Percentiles rank a stretch among this genome's conserved stretches.
phyloP scores from a whole-genome alignment of 441 rosid species.

The Brassica hybrid region DNA sequence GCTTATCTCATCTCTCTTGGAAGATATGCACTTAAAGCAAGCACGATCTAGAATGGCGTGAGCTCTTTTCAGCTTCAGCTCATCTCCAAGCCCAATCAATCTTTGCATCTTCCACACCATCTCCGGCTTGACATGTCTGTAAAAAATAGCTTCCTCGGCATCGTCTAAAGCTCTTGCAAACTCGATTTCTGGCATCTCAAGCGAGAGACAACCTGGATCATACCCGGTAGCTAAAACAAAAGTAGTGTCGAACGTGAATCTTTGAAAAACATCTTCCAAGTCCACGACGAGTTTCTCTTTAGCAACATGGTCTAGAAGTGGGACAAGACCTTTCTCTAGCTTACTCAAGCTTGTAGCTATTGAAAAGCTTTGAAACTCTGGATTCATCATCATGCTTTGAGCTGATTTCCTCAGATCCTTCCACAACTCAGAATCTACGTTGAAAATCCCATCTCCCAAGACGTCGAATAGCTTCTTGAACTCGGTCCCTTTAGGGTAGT shows the following conservation, averaged over 20 bases:
- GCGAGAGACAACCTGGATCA: slow-evolving; percentile 43
- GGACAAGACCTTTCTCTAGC: slow-evolving; percentile 47
- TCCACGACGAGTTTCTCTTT: slow-evolving; percentile 43
- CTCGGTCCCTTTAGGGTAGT: slow-evolving; percentile 55
- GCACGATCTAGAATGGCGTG: slow-evolving; percentile 24
- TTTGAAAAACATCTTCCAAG: slow-evolving; percentile 51
- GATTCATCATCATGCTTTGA: slow-evolving; percentile 42
- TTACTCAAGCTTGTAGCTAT: slow-evolving; percentile 40
- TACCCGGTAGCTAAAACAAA: slow-evolving; percentile 43
- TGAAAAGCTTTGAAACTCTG: slow-evolving; percentile 35
- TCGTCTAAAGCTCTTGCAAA: slow-evolving; percentile 49
- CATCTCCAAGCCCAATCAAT: slow-evolving; percentile 46
- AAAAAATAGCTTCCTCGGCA: slow-evolving; percentile 50
- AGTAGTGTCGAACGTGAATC: slow-evolving; percentile 50
- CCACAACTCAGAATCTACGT: slow-evolving; percentile 51
- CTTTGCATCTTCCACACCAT: slow-evolving; percentile 46
- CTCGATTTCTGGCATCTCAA: slow-evolving; percentile 42
- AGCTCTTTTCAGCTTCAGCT: slow-evolving; percentile 44
- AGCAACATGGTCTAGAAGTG: slow-evolving; percentile 47
- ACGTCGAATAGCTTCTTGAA: slow-evolving; percentile 53
- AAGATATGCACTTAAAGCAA: slow-evolving; percentile 29
- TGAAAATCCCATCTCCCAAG: slow-evolving; percentile 59
- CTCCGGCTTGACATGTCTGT: slow-evolving; percentile 44
- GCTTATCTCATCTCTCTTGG: slow-evolving; percentile 40
- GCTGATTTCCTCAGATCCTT: slow-evolving; percentile 47